Evolutionary conservation across 2,329 filamentous ascomycete genomes (phyloP).

Genomic region (Fusarium aywerte): DNA sequence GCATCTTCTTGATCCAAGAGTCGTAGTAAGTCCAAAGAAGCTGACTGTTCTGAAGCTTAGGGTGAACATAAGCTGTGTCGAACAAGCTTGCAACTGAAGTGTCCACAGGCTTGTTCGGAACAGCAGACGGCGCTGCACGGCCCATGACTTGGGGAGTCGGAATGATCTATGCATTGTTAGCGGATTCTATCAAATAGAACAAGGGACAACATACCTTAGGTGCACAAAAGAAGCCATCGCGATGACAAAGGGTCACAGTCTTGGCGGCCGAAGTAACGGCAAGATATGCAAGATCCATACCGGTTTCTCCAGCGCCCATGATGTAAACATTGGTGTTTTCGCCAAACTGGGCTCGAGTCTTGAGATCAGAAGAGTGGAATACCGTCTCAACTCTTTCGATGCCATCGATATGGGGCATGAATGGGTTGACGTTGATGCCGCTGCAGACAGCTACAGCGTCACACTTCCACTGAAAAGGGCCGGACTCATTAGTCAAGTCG

Average conservation of each 20-base stretch:
- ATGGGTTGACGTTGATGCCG: slow-evolving; percentile 57
- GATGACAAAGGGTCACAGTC: slow-evolving; percentile 57
- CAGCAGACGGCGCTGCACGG: not conserved
- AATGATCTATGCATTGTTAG: slow-evolving; percentile 40
- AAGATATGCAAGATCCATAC: slow-evolving; percentile 58
- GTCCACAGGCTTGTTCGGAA: slow-evolving; percentile 59
- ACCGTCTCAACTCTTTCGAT: slow-evolving; percentile 51
- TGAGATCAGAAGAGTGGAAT: slow-evolving; percentile 58
- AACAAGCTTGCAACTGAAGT: slow-evolving; percentile 60
- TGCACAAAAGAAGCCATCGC: slow-evolving; percentile 58
- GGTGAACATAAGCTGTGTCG: slow-evolving; percentile 63
- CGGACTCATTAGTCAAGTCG: slow-evolving; percentile 9
- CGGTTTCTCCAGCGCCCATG: slow-evolving; percentile 59
- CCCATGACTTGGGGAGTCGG: slow-evolving; percentile 36
- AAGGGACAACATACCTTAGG: slow-evolving; percentile 51
- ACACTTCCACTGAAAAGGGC: slow-evolving; percentile 49
- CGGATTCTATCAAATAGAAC: accelerated
- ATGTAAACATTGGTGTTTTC: slow-evolving; percentile 54
- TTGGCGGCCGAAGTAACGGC: slow-evolving; percentile 57
- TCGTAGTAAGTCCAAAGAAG: slow-evolving; percentile 61
- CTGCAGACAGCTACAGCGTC: slow-evolving; percentile 60
- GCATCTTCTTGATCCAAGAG: slow-evolving; percentile 56
- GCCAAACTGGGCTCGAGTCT: slow-evolving; percentile 56
- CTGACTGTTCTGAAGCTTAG: slow-evolving; percentile 55
- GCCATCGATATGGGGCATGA: slow-evolving; percentile 54